Base-by-base conservation (phyloP, 1,139 yeast species). In the Yarrowia galli region DNA sequence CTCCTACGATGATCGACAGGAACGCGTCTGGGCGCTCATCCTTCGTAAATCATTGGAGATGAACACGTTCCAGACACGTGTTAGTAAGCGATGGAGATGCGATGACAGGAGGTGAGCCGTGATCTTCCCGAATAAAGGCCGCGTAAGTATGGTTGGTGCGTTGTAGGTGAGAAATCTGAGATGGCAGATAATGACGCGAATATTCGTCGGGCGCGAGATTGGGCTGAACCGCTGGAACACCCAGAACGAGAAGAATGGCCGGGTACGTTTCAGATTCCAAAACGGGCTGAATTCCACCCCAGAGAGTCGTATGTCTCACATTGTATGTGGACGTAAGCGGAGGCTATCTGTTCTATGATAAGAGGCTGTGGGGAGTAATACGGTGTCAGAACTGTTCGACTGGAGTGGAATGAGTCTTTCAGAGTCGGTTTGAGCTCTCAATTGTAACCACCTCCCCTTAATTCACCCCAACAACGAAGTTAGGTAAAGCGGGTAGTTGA, bases 21-120 rank as follows among this genome's bases (percentile, higher is more conserved):
- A 49, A 49, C 56, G 56, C 56, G 56, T 32, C 40, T n/a, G 25
- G 22, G 13, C 23, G 51, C 5, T 8, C 35, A 23, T 46, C 35
- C 40, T 22, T 23, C n/a, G 36, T 8, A 28, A 10, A 48, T 28
- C 53, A 48, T 12, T 28, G 32, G 32, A 25, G 38, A 43, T 6
- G 15, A 5, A 7, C 49, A 23, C 28, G 23, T 43, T 10, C 16
- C 8, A 22, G 36, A 48, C 53, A 48, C 53, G 53, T 48, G 38
- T 46, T 46, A 46, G 35, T 45, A 45, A 45, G 49, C 49, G 28
- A n/a, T 9, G 32, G 8, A 28, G 28, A n/a, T n/a, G n/a, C n/a
- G n/a, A n/a, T n/a, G n/a, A n/a, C n/a, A n/a, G n/a, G n/a, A n/a
- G n/a, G n/a, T n/a, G n/a, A n/a, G n/a, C n/a, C n/a, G n/a, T n/a